These are phyloP conservation scores for Komagataella phaffii DNA, from an alignment of 805 yeast genomes.

Conservation along the genomic window DNA sequence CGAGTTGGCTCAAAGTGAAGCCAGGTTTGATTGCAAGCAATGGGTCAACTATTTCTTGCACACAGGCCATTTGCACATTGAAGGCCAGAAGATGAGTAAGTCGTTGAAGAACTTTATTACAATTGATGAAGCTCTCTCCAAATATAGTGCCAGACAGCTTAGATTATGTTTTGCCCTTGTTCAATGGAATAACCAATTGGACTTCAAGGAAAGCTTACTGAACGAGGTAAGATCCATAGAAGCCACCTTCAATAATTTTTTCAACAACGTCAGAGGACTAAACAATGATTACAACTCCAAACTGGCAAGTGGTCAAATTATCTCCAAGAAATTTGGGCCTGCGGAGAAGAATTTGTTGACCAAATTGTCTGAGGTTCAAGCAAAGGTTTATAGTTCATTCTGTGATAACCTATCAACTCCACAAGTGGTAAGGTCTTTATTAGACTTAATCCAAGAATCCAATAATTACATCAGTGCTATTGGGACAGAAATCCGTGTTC, in stretches of 20 bases:
- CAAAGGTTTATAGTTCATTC: conserved; percentile 59
- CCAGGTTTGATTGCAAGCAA: conserved; percentile 75
- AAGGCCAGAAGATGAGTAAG: conserved; percentile 97
- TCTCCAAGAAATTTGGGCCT: conserved; percentile 47
- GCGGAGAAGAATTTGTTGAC: conserved; percentile 42
- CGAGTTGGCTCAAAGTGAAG: conserved; percentile 95
- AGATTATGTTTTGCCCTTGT: conserved; percentile 84
- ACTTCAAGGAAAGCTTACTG: conserved; percentile 74
- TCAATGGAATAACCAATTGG: conserved; percentile 87
- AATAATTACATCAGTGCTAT: conserved; percentile 58
- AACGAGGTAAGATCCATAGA: conserved; percentile 71
- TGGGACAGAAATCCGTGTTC: conserved; percentile 43
- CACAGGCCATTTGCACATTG: conserved; percentile 95
- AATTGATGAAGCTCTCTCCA: conserved; percentile 73
- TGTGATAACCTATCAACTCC: conserved; percentile 85
- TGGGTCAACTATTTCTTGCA: conserved; percentile 97
- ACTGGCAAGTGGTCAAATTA: conserved; percentile 29
- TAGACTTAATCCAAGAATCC: conserved; percentile 55
- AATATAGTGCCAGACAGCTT: conserved; percentile 66
- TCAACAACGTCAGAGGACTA: conserved; percentile 77
- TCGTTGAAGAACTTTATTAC: conserved; percentile 91
- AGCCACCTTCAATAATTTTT: conserved; percentile 65
- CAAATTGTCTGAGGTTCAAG: conserved; percentile 37
- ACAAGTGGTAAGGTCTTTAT: conserved; percentile 47
- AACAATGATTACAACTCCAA: conserved; percentile 47